Conservation (phyloP, 768 basidiomycete genomes). For the Saitozyma sp. region DNA sequence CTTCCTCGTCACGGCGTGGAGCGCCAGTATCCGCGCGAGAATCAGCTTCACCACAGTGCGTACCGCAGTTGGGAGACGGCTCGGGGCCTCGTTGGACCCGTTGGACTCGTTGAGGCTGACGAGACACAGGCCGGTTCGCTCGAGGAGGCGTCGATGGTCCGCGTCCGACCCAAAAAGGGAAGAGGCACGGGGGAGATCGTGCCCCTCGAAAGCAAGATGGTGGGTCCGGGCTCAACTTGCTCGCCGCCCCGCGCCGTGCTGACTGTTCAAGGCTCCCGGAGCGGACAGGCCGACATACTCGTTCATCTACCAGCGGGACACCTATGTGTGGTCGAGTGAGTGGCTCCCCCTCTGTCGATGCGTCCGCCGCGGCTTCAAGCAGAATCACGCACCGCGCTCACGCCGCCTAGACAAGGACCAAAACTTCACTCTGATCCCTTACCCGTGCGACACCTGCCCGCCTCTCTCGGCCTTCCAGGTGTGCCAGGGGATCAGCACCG, state of each 20-base stretch:
- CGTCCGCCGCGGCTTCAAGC: slow-evolving; percentile 32
- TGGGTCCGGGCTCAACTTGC: slow-evolving; percentile 14
- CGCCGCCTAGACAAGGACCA: slow-evolving; percentile 44
- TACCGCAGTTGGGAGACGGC: background rate
- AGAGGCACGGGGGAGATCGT: slow-evolving; percentile 90
- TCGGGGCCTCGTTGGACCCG: background rate
- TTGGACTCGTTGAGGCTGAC: slow-evolving; percentile 7
- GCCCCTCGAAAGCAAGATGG: slow-evolving; percentile 62
- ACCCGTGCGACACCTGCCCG: slow-evolving; percentile 75
- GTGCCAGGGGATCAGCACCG: slow-evolving; percentile 59
- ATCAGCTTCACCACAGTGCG: slow-evolving; percentile 74
- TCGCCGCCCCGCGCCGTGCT: background rate
- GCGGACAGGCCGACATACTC: slow-evolving; percentile 63
- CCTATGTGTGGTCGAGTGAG: slow-evolving; percentile 67
- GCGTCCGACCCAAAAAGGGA: slow-evolving; percentile 74
- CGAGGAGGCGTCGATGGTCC: slow-evolving; percentile 74
- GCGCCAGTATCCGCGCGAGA: slow-evolving; percentile 70
- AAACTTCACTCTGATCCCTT: slow-evolving; percentile 78
- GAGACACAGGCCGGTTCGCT: slow-evolving; percentile 61
- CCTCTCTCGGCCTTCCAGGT: slow-evolving; percentile 65
- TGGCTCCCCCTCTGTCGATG: background rate
- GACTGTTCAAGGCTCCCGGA: slow-evolving; percentile 53
- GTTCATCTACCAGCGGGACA: slow-evolving; percentile 94
- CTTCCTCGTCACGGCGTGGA: slow-evolving; percentile 90
- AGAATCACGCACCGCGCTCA: background rate